Conservation (phyloP, 306 rosid genomes). For the Vicia faba region DNA sequence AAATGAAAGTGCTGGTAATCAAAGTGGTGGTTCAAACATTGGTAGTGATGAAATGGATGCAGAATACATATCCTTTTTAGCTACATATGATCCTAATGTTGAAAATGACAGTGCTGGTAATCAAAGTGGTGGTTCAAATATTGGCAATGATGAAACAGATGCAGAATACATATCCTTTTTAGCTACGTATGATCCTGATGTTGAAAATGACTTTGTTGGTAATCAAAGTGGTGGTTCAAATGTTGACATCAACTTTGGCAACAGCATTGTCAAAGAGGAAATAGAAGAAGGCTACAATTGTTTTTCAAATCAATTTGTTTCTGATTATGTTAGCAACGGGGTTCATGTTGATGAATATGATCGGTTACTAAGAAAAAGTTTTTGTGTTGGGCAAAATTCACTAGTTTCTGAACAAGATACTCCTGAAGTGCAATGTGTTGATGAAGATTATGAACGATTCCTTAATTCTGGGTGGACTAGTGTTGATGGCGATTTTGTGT, state of each 20-base stretch:
- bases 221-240: background rate
- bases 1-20: background rate
- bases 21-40: background rate
- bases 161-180: background rate
- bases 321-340: background rate
- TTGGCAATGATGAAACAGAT: background rate
- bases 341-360: slow-evolving; percentile 42
- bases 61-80: background rate
- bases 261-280: background rate
- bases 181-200: background rate
- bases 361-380: background rate
- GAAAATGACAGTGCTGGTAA: background rate
- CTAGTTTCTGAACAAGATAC: background rate
- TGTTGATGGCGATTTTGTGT: slow-evolving; percentile 30
- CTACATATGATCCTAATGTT: background rate
- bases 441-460: slow-evolving; percentile 13
- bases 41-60: background rate
- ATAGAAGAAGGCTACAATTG: background rate
- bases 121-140: background rate
- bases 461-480: slow-evolving; percentile 13
- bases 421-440: background rate
- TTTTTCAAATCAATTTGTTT: background rate
- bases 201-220: background rate
- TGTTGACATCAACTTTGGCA: background rate
- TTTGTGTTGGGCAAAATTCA: background rate